Evolutionary conservation across 495 filamentous ascomycete genomes (phyloP).

Genomic region (Talaromyces wortmannii): DNA sequence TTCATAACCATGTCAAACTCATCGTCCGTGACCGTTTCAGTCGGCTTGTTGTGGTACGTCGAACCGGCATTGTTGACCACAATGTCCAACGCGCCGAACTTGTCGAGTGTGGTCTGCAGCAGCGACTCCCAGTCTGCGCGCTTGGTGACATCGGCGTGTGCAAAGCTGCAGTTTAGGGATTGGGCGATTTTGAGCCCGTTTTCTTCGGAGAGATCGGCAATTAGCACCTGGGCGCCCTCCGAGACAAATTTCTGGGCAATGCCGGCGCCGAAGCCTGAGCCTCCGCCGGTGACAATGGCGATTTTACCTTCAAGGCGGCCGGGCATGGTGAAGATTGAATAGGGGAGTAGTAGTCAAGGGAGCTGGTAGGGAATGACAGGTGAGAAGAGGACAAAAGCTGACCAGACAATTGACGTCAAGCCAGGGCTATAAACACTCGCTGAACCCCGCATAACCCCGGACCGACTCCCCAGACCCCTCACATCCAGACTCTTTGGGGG

Average conservation of each 20-base stretch:
- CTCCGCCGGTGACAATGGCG: slow-evolving; percentile 38
- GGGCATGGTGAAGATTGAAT: neutral
- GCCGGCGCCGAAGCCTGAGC: slow-evolving; percentile 47
- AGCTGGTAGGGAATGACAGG: neutral
- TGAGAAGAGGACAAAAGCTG: neutral
- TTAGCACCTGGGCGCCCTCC: slow-evolving; percentile 47
- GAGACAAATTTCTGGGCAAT: slow-evolving; percentile 45
- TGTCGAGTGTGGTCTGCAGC: slow-evolving; percentile 15
- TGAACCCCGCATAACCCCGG: neutral
- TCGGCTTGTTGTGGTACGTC: slow-evolving; percentile 28
- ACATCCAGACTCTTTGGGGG: neutral
- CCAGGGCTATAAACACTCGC: no score
- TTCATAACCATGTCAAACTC: slow-evolving; percentile 56
- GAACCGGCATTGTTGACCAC: slow-evolving; percentile 32
- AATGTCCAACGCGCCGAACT: slow-evolving; percentile 25
- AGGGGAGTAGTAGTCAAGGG: neutral
- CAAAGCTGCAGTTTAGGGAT: slow-evolving; percentile 13
- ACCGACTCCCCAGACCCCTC: neutral
- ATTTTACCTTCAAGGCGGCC: slow-evolving; percentile 37
- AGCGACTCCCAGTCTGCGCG: slow-evolving; percentile 15
- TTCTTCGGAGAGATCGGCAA: slow-evolving; percentile 41
- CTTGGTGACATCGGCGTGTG: slow-evolving; percentile 20
- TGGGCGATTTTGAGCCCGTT: slow-evolving; percentile 10
- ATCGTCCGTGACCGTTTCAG: slow-evolving; percentile 48
- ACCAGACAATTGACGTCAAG: neutral